These are phyloP conservation scores for Kluyveromyces sp. DNA, from an alignment of 1,139 yeast species.

Conservation along the genomic window DNA sequence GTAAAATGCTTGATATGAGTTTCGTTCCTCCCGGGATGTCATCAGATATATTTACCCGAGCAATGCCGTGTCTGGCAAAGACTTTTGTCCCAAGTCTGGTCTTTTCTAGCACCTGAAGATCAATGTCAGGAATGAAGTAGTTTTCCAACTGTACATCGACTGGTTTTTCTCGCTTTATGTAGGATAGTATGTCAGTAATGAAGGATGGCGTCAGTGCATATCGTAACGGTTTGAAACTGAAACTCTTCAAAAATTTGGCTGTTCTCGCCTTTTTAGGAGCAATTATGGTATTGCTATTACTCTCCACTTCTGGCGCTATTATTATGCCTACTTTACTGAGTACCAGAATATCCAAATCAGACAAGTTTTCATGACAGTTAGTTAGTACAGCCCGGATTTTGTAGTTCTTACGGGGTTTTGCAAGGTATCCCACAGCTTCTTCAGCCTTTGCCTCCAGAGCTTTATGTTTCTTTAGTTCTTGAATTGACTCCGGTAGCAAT, in stretches of 20 bases:
- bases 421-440: constrained; percentile 8
- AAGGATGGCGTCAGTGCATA: constrained; percentile 32
- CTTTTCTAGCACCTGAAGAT: constrained; percentile 28
- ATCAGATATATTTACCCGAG: constrained; percentile 55
- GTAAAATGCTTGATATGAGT: constrained; percentile 53
- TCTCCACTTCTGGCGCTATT: constrained; percentile 40
- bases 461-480: constrained; percentile 25
- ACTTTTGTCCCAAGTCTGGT: constrained; percentile 29
- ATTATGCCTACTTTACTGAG: constrained; percentile 37
- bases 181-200: constrained; percentile 36
- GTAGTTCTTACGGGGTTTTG: constrained; percentile 24
- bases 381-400: constrained; percentile 49
- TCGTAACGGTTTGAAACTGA: constrained; percentile 30
- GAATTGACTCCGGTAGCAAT: constrained; percentile 33
- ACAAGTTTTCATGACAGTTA: constrained; percentile 50
- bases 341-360: constrained; percentile 35
- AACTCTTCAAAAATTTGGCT: constrained; percentile 60
- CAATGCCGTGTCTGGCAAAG: constrained; percentile 33
- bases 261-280: constrained; percentile 81
- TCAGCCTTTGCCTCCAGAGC: constrained; percentile 20
- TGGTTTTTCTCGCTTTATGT: constrained; percentile 24
- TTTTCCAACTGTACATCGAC: constrained; percentile 30
- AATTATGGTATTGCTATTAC: constrained; percentile 45
- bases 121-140: constrained; percentile 32
- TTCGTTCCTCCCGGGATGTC: constrained; percentile 64